A percentile compares a stretch with the other conserved stretches of the same genome.
phyloP scores from a whole-genome alignment of 108 stramenopile species.

The Nitzschia sp. region DNA sequence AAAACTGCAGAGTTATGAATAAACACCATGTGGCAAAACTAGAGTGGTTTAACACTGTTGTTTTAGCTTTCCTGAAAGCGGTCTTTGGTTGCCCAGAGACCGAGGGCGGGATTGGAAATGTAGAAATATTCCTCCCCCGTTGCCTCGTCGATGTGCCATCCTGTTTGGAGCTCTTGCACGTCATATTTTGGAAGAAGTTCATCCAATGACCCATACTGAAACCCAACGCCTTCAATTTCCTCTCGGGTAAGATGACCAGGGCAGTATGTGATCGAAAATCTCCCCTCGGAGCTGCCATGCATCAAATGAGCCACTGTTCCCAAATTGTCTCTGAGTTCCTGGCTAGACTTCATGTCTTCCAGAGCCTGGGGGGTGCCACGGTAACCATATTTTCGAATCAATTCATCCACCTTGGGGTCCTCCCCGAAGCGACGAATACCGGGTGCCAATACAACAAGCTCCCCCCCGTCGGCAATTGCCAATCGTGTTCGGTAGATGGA shows the following conservation, averaged over 20 bases:
- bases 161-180: constrained; percentile 63
- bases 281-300: constrained; percentile 91
- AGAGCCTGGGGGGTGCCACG: constrained; percentile 82
- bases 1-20: background rate
- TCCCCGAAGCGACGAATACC: constrained; percentile 90
- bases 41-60: background rate
- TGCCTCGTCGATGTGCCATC: constrained; percentile 74
- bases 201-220: constrained; percentile 69
- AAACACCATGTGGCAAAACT: background rate
- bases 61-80: constrained; percentile 53
- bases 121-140: constrained; percentile 84
- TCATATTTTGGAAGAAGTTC: constrained; percentile 70
- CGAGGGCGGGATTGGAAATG: constrained; percentile 92
- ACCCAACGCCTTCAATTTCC: constrained; percentile 87
- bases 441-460: constrained; percentile 90
- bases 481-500: constrained; percentile 93
- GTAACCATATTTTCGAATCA: constrained; percentile 93
- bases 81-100: constrained; percentile 84
- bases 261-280: constrained; percentile 90
- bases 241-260: constrained; percentile 81
- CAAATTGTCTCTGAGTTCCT: constrained; percentile 82
- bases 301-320: constrained; percentile 94
- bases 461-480: constrained; percentile 92
- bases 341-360: constrained; percentile 68
- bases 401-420: constrained; percentile 74